A percentile compares a stretch with the other conserved stretches of the same genome.
These are phyloP conservation scores for Beauveria rudraprayagi DNA, from an alignment of 2,329 filamentous ascomycete species.

Conservation along the genomic window DNA sequence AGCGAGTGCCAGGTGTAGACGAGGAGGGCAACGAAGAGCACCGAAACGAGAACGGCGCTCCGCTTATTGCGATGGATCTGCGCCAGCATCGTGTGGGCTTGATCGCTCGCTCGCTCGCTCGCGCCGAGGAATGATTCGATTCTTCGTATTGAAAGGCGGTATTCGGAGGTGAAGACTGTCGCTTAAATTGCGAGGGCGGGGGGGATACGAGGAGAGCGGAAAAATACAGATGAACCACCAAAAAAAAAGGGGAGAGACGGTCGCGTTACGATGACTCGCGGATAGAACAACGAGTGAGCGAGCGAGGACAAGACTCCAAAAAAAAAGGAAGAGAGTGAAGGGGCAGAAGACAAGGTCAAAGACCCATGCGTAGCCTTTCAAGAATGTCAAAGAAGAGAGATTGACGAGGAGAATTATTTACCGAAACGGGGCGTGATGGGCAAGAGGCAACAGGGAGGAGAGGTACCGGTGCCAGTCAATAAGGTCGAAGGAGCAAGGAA, in stretches of 20 bases:
- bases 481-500: neutral
- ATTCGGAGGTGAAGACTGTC: neutral
- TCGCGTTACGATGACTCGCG: neutral
- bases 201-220: neutral
- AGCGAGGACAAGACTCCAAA: neutral
- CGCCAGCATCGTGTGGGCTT: neutral
- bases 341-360: neutral
- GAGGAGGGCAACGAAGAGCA: conserved; percentile 4
- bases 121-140: too few relatives aligned
- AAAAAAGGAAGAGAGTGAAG: neutral
- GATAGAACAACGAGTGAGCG: neutral
- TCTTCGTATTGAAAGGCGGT: too few relatives aligned
- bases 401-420: neutral
- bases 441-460: neutral
- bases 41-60: conserved; percentile 2
- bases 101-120: too few relatives aligned
- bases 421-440: too few relatives aligned
- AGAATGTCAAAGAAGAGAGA: neutral
- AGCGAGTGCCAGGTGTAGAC: conserved; percentile 9
- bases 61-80: conserved; percentile 4
- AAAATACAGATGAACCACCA: neutral
- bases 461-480: neutral
- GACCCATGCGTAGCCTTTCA: neutral
- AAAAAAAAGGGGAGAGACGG: neutral
- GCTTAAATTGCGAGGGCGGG: neutral